Evolutionary conservation across 2,329 filamentous ascomycete genomes (phyloP).

Genomic region (Aspergillus puulaauensis): DNA sequence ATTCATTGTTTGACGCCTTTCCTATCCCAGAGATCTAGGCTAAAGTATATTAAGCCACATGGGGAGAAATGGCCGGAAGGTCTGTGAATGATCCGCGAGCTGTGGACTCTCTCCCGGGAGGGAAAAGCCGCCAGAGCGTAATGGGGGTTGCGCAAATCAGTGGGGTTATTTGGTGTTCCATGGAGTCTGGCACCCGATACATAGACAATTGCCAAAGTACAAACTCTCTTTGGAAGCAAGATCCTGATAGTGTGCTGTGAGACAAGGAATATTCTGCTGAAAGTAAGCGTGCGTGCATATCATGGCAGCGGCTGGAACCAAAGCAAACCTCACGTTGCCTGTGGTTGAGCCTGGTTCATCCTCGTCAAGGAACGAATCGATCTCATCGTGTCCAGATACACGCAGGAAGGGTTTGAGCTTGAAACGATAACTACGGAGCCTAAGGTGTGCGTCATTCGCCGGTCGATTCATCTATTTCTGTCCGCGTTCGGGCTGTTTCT

Average conservation of each 20-base stretch:
- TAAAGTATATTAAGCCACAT: constrained; percentile 4
- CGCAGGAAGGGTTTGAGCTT: not conserved
- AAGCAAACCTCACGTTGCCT: not conserved
- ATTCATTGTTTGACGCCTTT: not conserved
- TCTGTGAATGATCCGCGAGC: not conserved
- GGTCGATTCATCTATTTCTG: constrained; percentile 2
- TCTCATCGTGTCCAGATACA: not conserved
- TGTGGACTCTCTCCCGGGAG: not conserved
- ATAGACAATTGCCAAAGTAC: not conserved
- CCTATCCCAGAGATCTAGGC: not conserved
- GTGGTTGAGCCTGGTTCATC: not conserved
- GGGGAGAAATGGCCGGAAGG: not conserved
- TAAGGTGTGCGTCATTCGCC: not conserved
- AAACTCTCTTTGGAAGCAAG: not conserved
- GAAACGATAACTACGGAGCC: not conserved
- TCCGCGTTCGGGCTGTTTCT: not conserved
- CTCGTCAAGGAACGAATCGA: not conserved
- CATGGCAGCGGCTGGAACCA: constrained; percentile 3
- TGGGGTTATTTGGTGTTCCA: not conserved
- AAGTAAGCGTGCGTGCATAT: not conserved
- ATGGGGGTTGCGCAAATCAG: not conserved
- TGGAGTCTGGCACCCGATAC: not conserved
- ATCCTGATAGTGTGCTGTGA: not conserved
- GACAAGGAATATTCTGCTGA: not conserved
- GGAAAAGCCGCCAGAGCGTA: not conserved